Conservation (phyloP, 176 grass and related monocot species). For the barley (Hordeum vulgare) region DNA sequence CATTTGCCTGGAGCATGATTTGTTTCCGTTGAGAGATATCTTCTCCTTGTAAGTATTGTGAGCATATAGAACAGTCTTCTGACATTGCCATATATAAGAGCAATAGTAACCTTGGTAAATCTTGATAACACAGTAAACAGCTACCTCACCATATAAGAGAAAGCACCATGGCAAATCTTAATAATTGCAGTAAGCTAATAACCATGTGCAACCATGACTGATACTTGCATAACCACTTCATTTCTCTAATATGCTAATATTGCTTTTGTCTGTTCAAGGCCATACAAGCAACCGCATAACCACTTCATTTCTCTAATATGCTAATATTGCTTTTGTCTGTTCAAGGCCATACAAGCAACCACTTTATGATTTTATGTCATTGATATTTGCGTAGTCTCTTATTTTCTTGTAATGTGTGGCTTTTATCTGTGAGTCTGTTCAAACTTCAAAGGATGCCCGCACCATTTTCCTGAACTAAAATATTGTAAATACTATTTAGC, state of each 20-base stretch:
- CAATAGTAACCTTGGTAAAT: neutral
- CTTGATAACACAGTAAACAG: neutral
- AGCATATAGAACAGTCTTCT: neutral
- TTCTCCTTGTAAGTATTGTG: neutral
- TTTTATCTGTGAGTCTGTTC: neutral
- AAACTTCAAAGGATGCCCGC: slow-evolving; percentile 7
- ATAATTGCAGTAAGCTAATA: slow-evolving; percentile 12
- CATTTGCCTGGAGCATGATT: neutral
- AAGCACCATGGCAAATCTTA: slow-evolving; percentile 1
- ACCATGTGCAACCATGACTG: neutral
- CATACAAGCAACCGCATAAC: slow-evolving; percentile 9
- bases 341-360: slow-evolving; percentile 4
- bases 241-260: neutral
- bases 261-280: slow-evolving; percentile 10
- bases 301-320: neutral
- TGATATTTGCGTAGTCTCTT: neutral
- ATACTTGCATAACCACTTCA: neutral
- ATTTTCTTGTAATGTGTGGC: neutral
- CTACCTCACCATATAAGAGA: neutral
- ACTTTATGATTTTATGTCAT: neutral
- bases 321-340: slow-evolving; percentile 6
- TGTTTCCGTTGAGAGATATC: neutral
- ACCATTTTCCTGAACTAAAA: neutral
- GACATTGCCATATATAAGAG: neutral
- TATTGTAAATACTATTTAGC: neutral